Evolutionary conservation across 495 filamentous ascomycete species (phyloP).

Genomic region (Penicillium silybi): DNA sequence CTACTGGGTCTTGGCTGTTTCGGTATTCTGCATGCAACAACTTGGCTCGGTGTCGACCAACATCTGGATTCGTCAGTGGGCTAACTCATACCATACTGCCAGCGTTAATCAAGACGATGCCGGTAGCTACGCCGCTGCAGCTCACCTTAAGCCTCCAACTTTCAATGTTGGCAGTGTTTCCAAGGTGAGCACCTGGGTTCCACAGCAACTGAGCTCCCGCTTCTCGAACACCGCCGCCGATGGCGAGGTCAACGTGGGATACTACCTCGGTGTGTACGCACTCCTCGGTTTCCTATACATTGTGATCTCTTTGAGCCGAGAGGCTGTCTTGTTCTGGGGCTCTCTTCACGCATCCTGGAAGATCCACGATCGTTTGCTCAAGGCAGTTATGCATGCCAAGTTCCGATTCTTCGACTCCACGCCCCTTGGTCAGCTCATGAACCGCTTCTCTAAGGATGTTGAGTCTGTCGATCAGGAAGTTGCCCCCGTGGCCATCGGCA

Average conservation of each 20-base stretch:
- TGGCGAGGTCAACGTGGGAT: constrained; percentile 67
- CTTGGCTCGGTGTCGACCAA: constrained; percentile 78
- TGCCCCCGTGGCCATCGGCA: constrained; percentile 79
- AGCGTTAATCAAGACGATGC: constrained; percentile 20
- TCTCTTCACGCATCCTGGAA: constrained; percentile 83
- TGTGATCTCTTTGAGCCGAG: constrained; percentile 68
- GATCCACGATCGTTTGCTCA: constrained; percentile 77
- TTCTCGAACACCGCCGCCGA: constrained; percentile 14
- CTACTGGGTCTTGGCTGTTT: constrained; percentile 76
- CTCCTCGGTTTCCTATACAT: constrained; percentile 72
- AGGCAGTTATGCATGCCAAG: constrained; percentile 76
- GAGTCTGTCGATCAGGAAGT: constrained; percentile 96
- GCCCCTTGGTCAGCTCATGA: constrained; percentile 95
- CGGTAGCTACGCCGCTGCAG: constrained; percentile 38
- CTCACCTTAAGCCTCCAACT: constrained; percentile 38
- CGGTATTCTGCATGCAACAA: constrained; percentile 77
- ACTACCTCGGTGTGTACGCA: constrained; percentile 83
- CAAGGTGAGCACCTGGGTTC: constrained; percentile 27
- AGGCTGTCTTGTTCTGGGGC: constrained; percentile 87
- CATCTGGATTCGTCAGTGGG: constrained; percentile 93
- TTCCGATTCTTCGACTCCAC: constrained; percentile 99
- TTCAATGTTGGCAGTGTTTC: constrained; percentile 41
- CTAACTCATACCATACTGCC: constrained; percentile 53
- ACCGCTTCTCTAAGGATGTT: constrained; percentile 96
- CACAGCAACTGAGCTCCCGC: constrained; percentile 26